Evolutionary conservation across 1,284 basidiomycete species (phyloP).

Genomic region (Mycosarcoma mackinlayi): DNA sequence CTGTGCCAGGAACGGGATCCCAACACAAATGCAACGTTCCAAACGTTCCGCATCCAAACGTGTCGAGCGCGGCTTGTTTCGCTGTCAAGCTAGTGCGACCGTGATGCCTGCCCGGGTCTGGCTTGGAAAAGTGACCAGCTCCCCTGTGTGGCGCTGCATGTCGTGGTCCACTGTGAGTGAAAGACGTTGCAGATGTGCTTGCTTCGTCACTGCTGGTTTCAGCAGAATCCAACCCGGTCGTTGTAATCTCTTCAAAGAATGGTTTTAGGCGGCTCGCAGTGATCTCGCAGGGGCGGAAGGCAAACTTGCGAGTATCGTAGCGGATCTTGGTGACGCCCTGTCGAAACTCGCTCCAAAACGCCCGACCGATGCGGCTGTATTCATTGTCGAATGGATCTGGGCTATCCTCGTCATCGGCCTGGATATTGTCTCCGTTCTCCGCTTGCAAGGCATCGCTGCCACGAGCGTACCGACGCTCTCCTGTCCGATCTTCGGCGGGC

Average conservation of each 20-base stretch:
- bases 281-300: slow-evolving; percentile 57
- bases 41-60: slow-evolving; percentile 19
- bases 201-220: not conserved
- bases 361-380: slow-evolving; percentile 14
- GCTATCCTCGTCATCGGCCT: not conserved
- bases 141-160: slow-evolving; percentile 33
- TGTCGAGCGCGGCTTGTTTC: slow-evolving; percentile 10
- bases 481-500: slow-evolving; percentile 1
- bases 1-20: slow-evolving; percentile 19
- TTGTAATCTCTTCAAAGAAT: slow-evolving; percentile 46
- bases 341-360: slow-evolving; percentile 3
- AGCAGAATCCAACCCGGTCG: not conserved
- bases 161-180: slow-evolving; percentile 27
- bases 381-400: slow-evolving; percentile 9
- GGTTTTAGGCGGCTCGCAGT: slow-evolving; percentile 44
- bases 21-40: slow-evolving; percentile 29
- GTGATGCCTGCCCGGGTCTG: not conserved
- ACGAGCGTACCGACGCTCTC: slow-evolving; percentile 1
- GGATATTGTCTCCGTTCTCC: not conserved
- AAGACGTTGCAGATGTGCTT: not conserved
- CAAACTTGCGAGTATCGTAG: slow-evolving; percentile 60
- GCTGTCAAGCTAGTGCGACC: not conserved
- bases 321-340: slow-evolving; percentile 47
- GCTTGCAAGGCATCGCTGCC: not conserved
- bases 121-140: slow-evolving; percentile 15